Conservation (phyloP, 2,329 filamentous ascomycete genomes). For the Tolypocladium amazonense region DNA sequence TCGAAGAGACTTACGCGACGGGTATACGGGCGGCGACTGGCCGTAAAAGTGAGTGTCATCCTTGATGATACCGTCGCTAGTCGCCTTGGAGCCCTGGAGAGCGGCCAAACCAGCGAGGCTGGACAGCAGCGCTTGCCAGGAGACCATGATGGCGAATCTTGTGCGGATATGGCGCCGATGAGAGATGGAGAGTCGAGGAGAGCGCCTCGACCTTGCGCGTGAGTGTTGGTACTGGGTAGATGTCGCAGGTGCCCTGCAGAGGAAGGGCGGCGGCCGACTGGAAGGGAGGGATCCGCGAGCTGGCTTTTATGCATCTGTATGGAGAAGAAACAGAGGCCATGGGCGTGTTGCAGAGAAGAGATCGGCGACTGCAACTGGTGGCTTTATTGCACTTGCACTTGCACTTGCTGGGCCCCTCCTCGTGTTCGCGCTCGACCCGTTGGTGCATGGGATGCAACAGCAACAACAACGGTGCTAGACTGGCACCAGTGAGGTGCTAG, state of each 20-base stretch:
- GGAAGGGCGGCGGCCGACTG: not conserved
- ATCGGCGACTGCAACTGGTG: not conserved
- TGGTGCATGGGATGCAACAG: not conserved
- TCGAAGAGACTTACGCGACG: constrained; percentile 32
- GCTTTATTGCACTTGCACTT: not conserved
- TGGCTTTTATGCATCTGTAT: not conserved
- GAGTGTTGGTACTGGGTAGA: not conserved
- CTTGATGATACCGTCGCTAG: constrained; percentile 17
- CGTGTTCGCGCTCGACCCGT: not conserved
- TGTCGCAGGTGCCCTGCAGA: not conserved
- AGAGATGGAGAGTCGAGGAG: not conserved
- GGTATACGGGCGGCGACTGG: constrained; percentile 38
- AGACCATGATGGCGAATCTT: not conserved
- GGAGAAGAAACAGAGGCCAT: not conserved
- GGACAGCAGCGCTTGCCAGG: not conserved
- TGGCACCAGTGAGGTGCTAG: not conserved
- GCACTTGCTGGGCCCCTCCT: not conserved
- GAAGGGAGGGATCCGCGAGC: not conserved
- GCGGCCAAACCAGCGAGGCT: constrained; percentile 2
- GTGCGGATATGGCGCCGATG: not conserved
- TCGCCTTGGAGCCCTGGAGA: not conserved
- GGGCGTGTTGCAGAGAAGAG: not conserved
- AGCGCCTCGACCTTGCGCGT: not conserved
- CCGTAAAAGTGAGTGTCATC: constrained; percentile 37
- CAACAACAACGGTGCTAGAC: not conserved